Conservation (phyloP, 257 asterid genomes). For the Solanum appendiculatum region DNA sequence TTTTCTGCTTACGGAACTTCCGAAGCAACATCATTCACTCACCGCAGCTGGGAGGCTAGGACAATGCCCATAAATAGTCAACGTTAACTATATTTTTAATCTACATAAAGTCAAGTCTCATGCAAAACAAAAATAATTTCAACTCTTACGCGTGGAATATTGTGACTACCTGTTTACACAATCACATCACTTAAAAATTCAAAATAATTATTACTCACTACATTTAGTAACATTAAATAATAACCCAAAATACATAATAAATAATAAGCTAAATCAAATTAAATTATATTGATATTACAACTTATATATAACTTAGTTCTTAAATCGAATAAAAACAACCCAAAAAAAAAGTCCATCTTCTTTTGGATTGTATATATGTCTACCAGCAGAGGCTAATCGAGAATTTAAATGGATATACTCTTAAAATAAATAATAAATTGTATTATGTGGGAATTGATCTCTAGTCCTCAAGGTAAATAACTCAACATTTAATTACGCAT, state of each 20-base stretch:
- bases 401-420: too few species aligned
- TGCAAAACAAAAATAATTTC: background rate
- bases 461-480: accelerated
- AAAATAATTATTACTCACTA: background rate
- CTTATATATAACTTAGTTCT: too few species aligned
- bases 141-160: background rate
- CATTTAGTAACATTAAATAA: background rate
- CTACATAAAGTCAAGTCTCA: background rate
- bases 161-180: background rate
- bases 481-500: background rate
- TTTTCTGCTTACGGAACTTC: background rate
- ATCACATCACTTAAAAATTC: background rate
- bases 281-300: background rate
- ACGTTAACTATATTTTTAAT: background rate
- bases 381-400: too few species aligned
- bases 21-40: background rate
- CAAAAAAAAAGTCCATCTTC: background rate
- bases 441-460: too few species aligned
- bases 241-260: background rate
- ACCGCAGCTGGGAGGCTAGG: background rate
- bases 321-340: background rate
- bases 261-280: background rate
- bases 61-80: background rate
- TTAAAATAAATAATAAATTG: too few species aligned
- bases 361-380: background rate